Evolutionary conservation across 2,329 filamentous ascomycete species (phyloP).

Genomic region (Alternaria atra): DNA sequence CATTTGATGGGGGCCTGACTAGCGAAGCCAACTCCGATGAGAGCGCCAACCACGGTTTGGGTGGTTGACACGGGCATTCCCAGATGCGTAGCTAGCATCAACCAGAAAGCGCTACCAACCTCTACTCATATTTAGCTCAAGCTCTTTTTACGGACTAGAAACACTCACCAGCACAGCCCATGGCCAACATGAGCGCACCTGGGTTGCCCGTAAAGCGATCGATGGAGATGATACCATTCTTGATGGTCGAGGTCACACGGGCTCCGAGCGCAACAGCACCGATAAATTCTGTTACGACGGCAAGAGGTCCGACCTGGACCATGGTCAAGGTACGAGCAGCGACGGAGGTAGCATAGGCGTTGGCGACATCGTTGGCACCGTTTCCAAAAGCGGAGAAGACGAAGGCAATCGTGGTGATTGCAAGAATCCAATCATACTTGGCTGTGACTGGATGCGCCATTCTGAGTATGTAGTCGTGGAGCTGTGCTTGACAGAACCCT

Average conservation of each 20-base stretch:
- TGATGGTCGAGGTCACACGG: slow-evolving; percentile 68
- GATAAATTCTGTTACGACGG: slow-evolving; percentile 61
- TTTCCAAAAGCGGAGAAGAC: slow-evolving; percentile 50
- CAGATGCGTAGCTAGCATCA: slow-evolving; percentile 11
- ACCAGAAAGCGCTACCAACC: slow-evolving; percentile 34
- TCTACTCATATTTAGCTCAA: slow-evolving; percentile 3
- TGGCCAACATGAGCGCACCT: slow-evolving; percentile 65
- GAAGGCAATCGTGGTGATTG: slow-evolving; percentile 52
- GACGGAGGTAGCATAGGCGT: slow-evolving; percentile 61
- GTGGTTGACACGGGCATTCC: slow-evolving; percentile 70
- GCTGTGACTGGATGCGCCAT: slow-evolving; percentile 35
- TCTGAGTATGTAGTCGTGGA: slow-evolving; percentile 4
- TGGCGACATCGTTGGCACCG: slow-evolving; percentile 63
- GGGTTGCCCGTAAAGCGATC: slow-evolving; percentile 59
- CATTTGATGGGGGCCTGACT: slow-evolving; percentile 33
- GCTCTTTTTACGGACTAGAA: slow-evolving; percentile 50
- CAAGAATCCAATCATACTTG: slow-evolving; percentile 54
- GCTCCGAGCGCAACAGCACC: slow-evolving; percentile 63
- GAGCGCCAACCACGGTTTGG: slow-evolving; percentile 67
- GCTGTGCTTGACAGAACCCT: background rate
- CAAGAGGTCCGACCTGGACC: slow-evolving; percentile 61
- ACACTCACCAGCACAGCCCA: slow-evolving; percentile 68
- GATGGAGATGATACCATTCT: slow-evolving; percentile 66
- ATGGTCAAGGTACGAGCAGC: slow-evolving; percentile 63
- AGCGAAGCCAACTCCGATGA: slow-evolving; percentile 68